Percentiles rank a stretch among this genome's conserved stretches.
These are phyloP conservation scores for Globisporangium emineosum DNA, from an alignment of 352 stramenopile genomes.

Conservation along the genomic window DNA sequence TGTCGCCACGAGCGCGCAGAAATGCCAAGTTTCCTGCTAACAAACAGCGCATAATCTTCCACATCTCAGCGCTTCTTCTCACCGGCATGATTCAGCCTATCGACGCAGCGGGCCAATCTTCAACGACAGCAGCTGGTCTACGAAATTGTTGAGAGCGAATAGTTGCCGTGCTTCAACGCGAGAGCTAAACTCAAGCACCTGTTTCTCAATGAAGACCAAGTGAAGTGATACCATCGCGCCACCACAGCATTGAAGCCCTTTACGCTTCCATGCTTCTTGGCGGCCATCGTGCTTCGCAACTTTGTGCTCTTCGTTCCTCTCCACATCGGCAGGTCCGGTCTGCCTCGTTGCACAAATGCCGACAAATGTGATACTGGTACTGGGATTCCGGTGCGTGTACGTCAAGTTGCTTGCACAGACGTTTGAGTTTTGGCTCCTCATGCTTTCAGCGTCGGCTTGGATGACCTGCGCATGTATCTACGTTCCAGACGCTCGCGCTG, in stretches of 20 bases:
- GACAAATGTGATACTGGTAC: not conserved
- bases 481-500: not conserved
- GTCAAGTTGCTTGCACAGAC: not conserved
- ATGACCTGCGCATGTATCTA: not conserved
- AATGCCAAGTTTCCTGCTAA: too few relatives aligned
- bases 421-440: conserved; percentile 7
- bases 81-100: too few relatives aligned
- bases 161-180: conserved; percentile 1
- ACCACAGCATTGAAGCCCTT: not conserved
- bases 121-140: not conserved
- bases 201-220: not conserved
- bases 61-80: too few relatives aligned
- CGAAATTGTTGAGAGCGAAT: conserved; percentile 9
- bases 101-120: too few relatives aligned
- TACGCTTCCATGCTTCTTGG: not conserved
- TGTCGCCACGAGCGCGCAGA: too few relatives aligned
- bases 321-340: not conserved
- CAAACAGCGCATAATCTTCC: too few relatives aligned
- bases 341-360: not conserved
- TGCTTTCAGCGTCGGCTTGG: not conserved
- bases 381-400: not conserved
- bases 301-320: not conserved
- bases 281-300: not conserved
- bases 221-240: not conserved
- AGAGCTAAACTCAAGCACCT: not conserved